Conservation (phyloP, 2,329 filamentous ascomycete genomes). For the Bipolaris bicolor region DNA sequence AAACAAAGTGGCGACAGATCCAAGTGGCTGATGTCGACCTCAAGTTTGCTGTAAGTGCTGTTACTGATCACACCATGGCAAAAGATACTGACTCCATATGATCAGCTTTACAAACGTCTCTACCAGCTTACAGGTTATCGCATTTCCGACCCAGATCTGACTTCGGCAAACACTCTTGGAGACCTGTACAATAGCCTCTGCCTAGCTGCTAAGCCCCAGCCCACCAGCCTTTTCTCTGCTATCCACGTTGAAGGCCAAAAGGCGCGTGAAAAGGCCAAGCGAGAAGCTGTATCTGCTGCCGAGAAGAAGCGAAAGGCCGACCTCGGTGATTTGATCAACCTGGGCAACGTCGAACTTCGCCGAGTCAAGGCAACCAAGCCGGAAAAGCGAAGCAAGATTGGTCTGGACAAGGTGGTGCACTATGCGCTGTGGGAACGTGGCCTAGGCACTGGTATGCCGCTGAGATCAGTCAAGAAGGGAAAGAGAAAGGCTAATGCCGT, state of each 20-base stretch:
- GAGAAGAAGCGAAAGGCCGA: slow-evolving; percentile 19
- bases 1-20: slow-evolving; percentile 36
- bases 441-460: slow-evolving; percentile 3
- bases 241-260: slow-evolving; percentile 51
- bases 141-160: slow-evolving; percentile 72
- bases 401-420: slow-evolving; percentile 81
- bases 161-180: slow-evolving; percentile 43
- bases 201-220: slow-evolving; percentile 46
- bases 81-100: slow-evolving; percentile 22
- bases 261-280: slow-evolving; percentile 23
- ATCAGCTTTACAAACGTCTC: slow-evolving; percentile 78
- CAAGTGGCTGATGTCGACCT: slow-evolving; percentile 35
- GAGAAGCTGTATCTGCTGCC: not conserved
- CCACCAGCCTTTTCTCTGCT: slow-evolving; percentile 66
- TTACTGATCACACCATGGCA: not conserved
- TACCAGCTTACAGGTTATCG: slow-evolving; percentile 80
- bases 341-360: slow-evolving; percentile 71
- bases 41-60: slow-evolving; percentile 47
- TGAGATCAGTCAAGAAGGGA: not conserved
- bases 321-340: slow-evolving; percentile 33
- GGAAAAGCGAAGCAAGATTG: slow-evolving; percentile 73
- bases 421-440: slow-evolving; percentile 61
- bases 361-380: slow-evolving; percentile 69
- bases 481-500: not conserved
- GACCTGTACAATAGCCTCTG: slow-evolving; percentile 48